Percentiles rank a stretch among this genome's conserved stretches.
phyloP scores from a whole-genome alignment of 192 early-diverging fungal genomes.

The Lobosporangium transversale region DNA sequence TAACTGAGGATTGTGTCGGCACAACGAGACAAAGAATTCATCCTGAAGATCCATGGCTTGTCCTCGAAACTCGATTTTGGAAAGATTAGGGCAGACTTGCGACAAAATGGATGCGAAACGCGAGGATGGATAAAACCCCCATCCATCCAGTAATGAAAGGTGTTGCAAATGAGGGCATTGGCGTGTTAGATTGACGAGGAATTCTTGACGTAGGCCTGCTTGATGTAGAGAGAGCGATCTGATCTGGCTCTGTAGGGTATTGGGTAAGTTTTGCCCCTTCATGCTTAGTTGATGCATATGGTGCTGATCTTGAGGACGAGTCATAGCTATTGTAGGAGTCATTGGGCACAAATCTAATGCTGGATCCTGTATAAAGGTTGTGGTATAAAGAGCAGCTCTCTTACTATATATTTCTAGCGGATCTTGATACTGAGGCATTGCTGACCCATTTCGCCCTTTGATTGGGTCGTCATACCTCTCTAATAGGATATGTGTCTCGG shows the following conservation, averaged over 20 bases:
- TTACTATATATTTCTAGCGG: slow-evolving; percentile 20
- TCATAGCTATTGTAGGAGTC: not conserved
- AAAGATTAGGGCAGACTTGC: slow-evolving; percentile 19
- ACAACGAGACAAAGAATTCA: slow-evolving; percentile 39
- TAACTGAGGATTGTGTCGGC: slow-evolving; percentile 19
- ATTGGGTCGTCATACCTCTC: slow-evolving; percentile 42
- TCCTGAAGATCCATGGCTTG: slow-evolving; percentile 46
- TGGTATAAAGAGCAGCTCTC: slow-evolving; percentile 10
- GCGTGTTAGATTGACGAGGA: slow-evolving; percentile 22
- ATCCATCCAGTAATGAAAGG: slow-evolving; percentile 33
- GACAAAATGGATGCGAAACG: slow-evolving; percentile 22
- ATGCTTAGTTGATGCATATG: not conserved
- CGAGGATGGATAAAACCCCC: slow-evolving; percentile 44
- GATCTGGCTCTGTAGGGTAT: slow-evolving; percentile 5
- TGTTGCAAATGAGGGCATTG: slow-evolving; percentile 33
- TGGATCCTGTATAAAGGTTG: not conserved
- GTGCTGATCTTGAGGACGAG: not conserved
- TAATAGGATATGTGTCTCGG: not conserved
- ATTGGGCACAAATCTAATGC: too few species aligned
- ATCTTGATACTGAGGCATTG: not conserved
- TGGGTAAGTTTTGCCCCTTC: not conserved
- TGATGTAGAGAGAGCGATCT: slow-evolving; percentile 20
- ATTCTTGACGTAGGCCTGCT: slow-evolving; percentile 35
- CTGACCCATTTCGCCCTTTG: slow-evolving; percentile 12
- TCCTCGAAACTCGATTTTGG: slow-evolving; percentile 26